Conservation (phyloP, 169 alveolate species). For the Plasmodium malariae region DNA sequence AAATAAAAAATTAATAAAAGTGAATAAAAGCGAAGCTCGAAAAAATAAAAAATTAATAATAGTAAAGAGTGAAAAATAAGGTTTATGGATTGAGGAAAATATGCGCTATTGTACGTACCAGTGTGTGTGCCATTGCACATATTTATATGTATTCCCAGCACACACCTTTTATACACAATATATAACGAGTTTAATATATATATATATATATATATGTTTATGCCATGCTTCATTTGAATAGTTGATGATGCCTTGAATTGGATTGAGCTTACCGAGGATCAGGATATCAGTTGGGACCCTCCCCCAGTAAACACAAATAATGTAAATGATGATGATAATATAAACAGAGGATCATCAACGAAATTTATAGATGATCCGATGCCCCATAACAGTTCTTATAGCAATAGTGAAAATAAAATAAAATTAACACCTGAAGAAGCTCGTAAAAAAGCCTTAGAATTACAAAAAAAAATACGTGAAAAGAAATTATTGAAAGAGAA, state of each 20-base stretch:
- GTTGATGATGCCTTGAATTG: constrained; percentile 71
- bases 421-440: constrained; percentile 74
- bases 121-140: too few relatives aligned
- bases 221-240: not conserved
- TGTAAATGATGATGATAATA: not conserved
- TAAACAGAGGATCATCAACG: too few relatives aligned
- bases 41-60: not conserved
- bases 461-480: constrained; percentile 71
- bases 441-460: constrained; percentile 62
- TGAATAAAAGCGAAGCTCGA: not conserved
- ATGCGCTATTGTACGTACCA: too few relatives aligned
- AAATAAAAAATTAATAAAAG: not conserved
- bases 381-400: too few relatives aligned
- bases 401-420: constrained; percentile 1
- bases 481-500: constrained; percentile 63
- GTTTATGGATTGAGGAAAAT: too few relatives aligned
- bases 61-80: too few relatives aligned
- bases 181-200: not conserved
- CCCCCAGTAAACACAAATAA: not conserved
- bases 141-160: too few relatives aligned
- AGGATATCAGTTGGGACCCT: constrained; percentile 1
- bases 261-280: constrained; percentile 55
- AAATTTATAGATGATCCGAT: too few relatives aligned
- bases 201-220: not conserved
- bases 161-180: not conserved